Evolutionary conservation across 2,329 filamentous ascomycete species (phyloP).

Genomic region (Chrysoporthe austroafricana): DNA sequence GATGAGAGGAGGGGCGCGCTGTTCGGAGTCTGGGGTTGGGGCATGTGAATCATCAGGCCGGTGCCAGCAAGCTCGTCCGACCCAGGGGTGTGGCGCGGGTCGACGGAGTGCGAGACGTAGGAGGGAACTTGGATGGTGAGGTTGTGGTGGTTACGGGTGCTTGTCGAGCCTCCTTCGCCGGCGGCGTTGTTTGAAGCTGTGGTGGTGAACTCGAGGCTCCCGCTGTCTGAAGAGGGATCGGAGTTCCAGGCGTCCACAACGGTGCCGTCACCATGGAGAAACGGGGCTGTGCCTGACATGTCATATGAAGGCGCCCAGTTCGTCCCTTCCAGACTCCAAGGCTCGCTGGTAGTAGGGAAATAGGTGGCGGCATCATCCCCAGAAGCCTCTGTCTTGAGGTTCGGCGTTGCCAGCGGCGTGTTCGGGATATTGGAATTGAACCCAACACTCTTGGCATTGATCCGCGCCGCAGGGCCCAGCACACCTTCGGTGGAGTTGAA

Average conservation of each 20-base stretch:
- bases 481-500: constrained; percentile 13
- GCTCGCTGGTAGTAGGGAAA: constrained; percentile 32
- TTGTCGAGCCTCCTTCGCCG: not conserved
- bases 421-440: constrained; percentile 35
- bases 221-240: constrained; percentile 23
- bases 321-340: constrained; percentile 22
- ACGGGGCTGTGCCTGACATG: constrained; percentile 11
- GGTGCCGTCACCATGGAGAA: constrained; percentile 38
- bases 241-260: constrained; percentile 30
- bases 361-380: constrained; percentile 29
- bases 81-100: constrained; percentile 16
- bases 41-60: constrained; percentile 60
- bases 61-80: constrained; percentile 35
- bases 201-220: constrained; percentile 20
- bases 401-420: constrained; percentile 46
- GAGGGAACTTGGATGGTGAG: constrained; percentile 28
- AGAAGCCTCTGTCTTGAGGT: constrained; percentile 33
- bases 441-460: constrained; percentile 14
- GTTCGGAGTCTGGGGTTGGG: constrained; percentile 46
- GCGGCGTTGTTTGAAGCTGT: constrained; percentile 12
- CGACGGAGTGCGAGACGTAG: constrained; percentile 21
- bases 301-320: constrained; percentile 18
- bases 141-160: constrained; percentile 24
- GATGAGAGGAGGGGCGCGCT: constrained; percentile 42
- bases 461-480: constrained; percentile 23